A percentile compares a stretch with the other conserved stretches of the same genome.
Evolutionary conservation across 208 protist genomes (phyloP).

Genomic region (Leishmania tarentolae): DNA sequence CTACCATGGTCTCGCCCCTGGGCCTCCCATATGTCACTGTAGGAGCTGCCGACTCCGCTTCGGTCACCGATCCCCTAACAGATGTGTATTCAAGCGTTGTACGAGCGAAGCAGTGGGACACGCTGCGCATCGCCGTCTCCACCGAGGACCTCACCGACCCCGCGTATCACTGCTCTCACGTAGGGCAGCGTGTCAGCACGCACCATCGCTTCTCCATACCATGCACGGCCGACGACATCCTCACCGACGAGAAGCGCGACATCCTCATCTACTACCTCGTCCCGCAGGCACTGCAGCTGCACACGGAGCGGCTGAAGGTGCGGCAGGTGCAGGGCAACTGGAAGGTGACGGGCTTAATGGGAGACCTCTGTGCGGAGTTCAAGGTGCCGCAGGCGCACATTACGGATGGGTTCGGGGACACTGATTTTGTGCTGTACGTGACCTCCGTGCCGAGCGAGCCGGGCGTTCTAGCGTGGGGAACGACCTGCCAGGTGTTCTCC

Average conservation of each 20-base stretch:
- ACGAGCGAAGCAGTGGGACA: conserved; percentile 16
- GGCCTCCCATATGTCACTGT: conserved; percentile 14
- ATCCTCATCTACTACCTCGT: too few species aligned
- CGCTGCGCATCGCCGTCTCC: conserved; percentile 49
- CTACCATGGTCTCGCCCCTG: background rate
- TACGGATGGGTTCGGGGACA: too few species aligned
- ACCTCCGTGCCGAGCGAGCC: too few species aligned
- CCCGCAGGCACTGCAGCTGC: too few species aligned
- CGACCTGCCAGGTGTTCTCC: conserved; percentile 30
- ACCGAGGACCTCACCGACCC: conserved; percentile 37
- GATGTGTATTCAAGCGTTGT: conserved; percentile 23
- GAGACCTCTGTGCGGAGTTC: too few species aligned
- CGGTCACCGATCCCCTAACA: background rate
- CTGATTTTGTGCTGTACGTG: too few species aligned
- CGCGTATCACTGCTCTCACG: conserved; percentile 41
- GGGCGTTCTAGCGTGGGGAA: conserved; percentile 63
- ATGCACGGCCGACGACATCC: conserved; percentile 32
- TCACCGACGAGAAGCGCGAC: too few species aligned
- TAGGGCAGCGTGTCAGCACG: conserved; percentile 22
- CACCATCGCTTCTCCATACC: conserved; percentile 19
- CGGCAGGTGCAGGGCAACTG: too few species aligned
- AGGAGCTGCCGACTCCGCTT: background rate
- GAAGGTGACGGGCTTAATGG: too few species aligned
- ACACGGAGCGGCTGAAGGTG: too few species aligned
- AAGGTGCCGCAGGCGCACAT: too few species aligned